Evolutionary conservation across 768 basidiomycete species (phyloP), one percentile per base, ranked within the genome.

Genomic region (Lentinula sp.): DNA sequence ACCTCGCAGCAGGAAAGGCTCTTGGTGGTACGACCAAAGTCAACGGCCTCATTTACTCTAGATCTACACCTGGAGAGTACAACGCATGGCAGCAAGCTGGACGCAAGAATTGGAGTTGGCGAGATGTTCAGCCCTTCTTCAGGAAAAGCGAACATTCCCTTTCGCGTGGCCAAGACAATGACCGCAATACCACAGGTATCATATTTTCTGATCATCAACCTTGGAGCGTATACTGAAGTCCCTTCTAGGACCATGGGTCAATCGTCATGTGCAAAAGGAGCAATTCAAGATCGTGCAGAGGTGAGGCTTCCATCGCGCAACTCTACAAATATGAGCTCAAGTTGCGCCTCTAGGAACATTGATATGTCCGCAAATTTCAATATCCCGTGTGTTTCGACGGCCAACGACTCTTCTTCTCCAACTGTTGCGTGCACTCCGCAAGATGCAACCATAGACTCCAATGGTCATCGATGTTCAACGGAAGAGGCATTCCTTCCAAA

Each of bases 21-120:
- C 67, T 75, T 3, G 73, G 74, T 0, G 74, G 74, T 16, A 61
- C 65, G 0, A 66, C 71, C 11, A 62, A 64, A 46, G 67, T 74
- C 55, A 76, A 74, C 40, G 68, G 63, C 7, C 65, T 70, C 54
- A 28, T 69, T 35, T 74, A 73, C 57, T 69, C 69, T 4, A 64
- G 72, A 1, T 66, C 66, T 0, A 61, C 66, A 31, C 68, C 71
- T 1, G 68, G 63, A n/a, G 73, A 75, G 23, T 73, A 70, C 35
- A 66, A 74, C 28, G 52, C 62, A 13, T 75, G 71, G 73, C 52
- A 56, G 7, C 49, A 35, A 15, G 43, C 60, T 5, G 72, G 73
- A 2, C 52, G 66, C 13, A 64, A 64, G 18, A 68, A 67, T 9
- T 76, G 75, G 75, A 62, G 66, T 5, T 74, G 65, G 53, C 39